These are phyloP conservation scores for Scalesia atractyloides DNA, from an alignment of 129 eudicot genomes.

Conservation along the genomic window DNA sequence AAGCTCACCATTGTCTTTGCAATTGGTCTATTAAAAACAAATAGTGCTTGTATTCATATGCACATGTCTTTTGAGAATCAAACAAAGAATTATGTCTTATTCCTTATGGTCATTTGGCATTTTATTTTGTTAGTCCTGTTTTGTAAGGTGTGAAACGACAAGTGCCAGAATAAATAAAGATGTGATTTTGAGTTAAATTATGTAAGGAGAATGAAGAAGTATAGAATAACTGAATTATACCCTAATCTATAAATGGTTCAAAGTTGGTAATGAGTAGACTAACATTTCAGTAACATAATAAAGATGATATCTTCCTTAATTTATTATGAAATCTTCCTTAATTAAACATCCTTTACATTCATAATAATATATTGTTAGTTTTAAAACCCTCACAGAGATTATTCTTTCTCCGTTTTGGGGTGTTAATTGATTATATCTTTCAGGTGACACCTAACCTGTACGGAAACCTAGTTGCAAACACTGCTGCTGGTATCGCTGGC, in stretches of 20 bases:
- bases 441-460: constrained; percentile 86
- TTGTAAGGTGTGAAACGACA: constrained; percentile 2
- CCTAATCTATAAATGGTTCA: not conserved
- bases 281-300: not conserved
- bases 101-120: constrained; percentile 17
- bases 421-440: constrained; percentile 10
- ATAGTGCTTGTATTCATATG: constrained; percentile 2
- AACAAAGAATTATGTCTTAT: constrained; percentile 13
- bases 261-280: constrained; percentile 3
- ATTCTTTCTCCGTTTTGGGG: too few species aligned
- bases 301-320: not conserved
- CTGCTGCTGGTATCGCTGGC: constrained; percentile 90
- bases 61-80: constrained; percentile 3
- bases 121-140: constrained; percentile 2
- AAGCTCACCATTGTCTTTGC: not conserved
- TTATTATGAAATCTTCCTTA: not conserved
- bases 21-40: constrained; percentile 1
- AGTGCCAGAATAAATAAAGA: constrained; percentile 9
- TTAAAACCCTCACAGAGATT: too few species aligned
- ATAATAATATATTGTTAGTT: not conserved
- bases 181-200: constrained; percentile 17
- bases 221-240: not conserved
- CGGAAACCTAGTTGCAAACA: constrained; percentile 75
- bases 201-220: not conserved
- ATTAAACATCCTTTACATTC: constrained; percentile 2